phyloP scores from a whole-genome alignment of 345 rosid genomes.

The Salix arbutifolia region DNA sequence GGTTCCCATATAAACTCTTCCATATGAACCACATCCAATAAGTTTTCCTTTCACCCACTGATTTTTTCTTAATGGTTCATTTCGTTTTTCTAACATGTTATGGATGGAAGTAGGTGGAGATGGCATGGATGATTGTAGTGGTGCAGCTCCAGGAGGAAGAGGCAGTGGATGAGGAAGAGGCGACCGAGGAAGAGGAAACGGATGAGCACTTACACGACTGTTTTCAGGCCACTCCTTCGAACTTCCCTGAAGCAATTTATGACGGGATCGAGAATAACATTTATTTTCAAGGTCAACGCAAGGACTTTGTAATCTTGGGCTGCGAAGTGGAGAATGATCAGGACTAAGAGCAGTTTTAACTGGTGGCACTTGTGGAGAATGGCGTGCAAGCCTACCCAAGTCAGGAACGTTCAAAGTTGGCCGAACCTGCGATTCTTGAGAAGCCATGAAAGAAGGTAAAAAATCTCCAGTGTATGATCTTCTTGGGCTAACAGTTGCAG shows the following conservation, averaged over 20 bases:
- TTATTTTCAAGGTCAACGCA: slow-evolving; percentile 5
- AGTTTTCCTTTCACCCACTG: slow-evolving; percentile 75
- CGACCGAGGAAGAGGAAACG: slow-evolving; percentile 70
- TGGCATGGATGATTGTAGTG: slow-evolving; percentile 10
- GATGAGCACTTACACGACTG: slow-evolving; percentile 40
- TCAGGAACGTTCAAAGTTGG: slow-evolving; percentile 24
- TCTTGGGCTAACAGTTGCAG: slow-evolving; percentile 37
- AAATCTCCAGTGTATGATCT: slow-evolving; percentile 22
- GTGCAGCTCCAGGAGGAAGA: slow-evolving; percentile 51
- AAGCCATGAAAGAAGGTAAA: slow-evolving; percentile 13
- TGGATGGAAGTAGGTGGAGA: slow-evolving; percentile 19
- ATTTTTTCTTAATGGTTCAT: slow-evolving; percentile 21
- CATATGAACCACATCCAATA: slow-evolving; percentile 72
- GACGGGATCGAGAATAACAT: slow-evolving; percentile 16
- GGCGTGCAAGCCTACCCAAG: slow-evolving; percentile 14
- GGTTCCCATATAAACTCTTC: slow-evolving; percentile 60
- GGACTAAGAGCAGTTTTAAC: slow-evolving; percentile 23
- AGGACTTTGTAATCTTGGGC: slow-evolving; percentile 29
- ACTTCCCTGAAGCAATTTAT: slow-evolving; percentile 21
- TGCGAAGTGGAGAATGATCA: slow-evolving; percentile 37
- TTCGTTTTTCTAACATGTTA: slow-evolving; percentile 25
- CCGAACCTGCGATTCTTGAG: slow-evolving; percentile 11
- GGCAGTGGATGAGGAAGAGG: slow-evolving; percentile 72
- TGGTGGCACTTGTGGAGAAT: slow-evolving; percentile 16
- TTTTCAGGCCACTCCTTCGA: slow-evolving; percentile 30